phyloP scores from a whole-genome alignment of 2,329 filamentous ascomycete species.

The Neofusicoccum cordaticola region DNA sequence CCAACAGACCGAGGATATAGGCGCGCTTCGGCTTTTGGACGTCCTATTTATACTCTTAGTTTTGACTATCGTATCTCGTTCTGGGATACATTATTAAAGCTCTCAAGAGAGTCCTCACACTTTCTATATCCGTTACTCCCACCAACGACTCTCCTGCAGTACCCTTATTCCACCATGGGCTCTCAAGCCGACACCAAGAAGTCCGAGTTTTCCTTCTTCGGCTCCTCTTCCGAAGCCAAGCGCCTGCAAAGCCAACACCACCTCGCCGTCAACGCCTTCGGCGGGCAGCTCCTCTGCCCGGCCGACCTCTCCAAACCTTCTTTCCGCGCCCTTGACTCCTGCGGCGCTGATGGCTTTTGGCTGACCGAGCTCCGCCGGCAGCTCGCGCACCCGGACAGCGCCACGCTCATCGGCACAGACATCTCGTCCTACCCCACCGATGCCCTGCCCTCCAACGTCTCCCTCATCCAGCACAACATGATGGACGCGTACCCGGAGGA shows the following conservation, averaged over 20 bases:
- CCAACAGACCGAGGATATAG: too few species aligned
- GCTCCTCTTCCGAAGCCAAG: constrained; percentile 15
- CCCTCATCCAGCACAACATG: background rate
- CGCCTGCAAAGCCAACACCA: background rate
- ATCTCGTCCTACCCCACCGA: background rate
- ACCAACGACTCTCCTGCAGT: too few species aligned
- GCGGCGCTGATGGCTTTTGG: background rate
- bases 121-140: too few species aligned
- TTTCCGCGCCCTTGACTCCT: background rate
- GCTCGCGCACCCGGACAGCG: background rate
- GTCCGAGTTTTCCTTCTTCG: too few species aligned
- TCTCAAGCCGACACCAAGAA: too few species aligned
- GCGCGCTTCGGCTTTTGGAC: too few species aligned
- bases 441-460: background rate
- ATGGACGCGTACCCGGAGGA: background rate
- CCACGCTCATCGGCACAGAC: background rate
- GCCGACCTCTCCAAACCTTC: background rate
- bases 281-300: background rate
- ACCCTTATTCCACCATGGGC: too few species aligned
- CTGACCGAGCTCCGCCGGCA: background rate
- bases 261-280: background rate
- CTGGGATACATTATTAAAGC: too few species aligned
- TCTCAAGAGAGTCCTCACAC: too few species aligned
- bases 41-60: too few species aligned
- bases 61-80: too few species aligned